These are phyloP conservation scores for Chrysosporium keratinophilum DNA, from an alignment of 2,329 filamentous ascomycete genomes.

Conservation along the genomic window DNA sequence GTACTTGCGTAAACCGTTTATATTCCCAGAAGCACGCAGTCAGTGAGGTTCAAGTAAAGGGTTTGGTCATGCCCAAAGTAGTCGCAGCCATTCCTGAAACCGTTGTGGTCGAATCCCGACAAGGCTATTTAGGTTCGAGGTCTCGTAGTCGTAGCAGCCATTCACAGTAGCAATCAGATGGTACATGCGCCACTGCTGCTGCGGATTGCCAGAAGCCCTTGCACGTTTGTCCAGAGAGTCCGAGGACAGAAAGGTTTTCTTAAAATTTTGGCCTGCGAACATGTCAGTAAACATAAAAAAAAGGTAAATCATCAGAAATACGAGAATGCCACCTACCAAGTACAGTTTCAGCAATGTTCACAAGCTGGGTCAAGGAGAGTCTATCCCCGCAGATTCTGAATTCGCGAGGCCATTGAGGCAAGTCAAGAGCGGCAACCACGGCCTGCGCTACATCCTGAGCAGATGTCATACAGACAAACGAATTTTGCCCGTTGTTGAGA, in stretches of 20 bases:
- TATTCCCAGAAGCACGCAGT: too few species aligned
- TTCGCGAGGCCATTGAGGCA: conserved; percentile 57
- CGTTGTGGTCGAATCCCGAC: conserved; percentile 40
- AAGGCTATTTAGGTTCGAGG: conserved; percentile 50
- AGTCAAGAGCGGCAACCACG: conserved; percentile 54
- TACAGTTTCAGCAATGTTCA: conserved; percentile 45
- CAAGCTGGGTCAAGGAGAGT: conserved; percentile 50
- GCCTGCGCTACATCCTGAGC: conserved; percentile 61
- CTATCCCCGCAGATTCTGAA: conserved; percentile 60
- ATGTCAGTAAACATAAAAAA: too few species aligned
- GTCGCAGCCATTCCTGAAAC: conserved; percentile 47
- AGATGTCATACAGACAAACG: conserved; percentile 57
- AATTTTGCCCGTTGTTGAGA: conserved; percentile 41
- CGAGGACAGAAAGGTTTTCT: conserved; percentile 20
- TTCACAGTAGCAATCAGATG: conserved; percentile 58
- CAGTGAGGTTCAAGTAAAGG: neutral
- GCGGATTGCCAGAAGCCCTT: conserved; percentile 26
- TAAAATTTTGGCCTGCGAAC: conserved; percentile 19
- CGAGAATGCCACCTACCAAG: conserved; percentile 26
- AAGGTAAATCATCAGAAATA: too few species aligned
- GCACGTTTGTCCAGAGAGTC: conserved; percentile 22
- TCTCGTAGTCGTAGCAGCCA: conserved; percentile 55
- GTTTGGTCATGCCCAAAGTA: conserved; percentile 32
- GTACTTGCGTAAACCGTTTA: too few species aligned
- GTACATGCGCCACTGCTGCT: conserved; percentile 39